These are phyloP conservation scores for Castanopsis chinensis DNA, from an alignment of 306 rosid genomes.

Conservation along the genomic window DNA sequence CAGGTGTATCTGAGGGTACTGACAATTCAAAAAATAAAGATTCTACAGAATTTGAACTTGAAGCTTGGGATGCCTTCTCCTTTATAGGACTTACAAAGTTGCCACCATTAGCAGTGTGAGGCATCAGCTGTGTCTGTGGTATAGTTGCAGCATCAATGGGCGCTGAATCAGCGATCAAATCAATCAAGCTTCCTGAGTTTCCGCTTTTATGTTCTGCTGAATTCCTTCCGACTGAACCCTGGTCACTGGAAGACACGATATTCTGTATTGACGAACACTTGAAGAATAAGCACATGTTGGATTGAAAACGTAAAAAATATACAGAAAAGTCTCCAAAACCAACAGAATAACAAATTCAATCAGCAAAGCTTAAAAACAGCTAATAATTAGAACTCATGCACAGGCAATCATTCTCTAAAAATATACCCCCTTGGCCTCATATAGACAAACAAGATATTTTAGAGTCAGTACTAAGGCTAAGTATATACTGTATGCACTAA, in stretches of 20 bases:
- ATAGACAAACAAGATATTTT: not conserved
- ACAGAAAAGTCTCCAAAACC: not conserved
- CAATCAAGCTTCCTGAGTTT: conserved; percentile 37
- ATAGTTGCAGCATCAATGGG: conserved; percentile 23
- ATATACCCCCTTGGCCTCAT: not conserved
- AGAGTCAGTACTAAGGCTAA: not conserved
- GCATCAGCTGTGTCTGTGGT: conserved; percentile 32
- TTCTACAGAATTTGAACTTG: conserved; percentile 40
- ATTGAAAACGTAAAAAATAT: not conserved
- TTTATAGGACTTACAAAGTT: conserved; percentile 35
- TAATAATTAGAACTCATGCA: not conserved
- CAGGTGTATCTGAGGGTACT: conserved; percentile 34
- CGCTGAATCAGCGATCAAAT: conserved; percentile 32
- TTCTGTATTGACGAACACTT: conserved; percentile 21
- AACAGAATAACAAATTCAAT: not conserved
- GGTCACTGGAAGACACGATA: conserved; percentile 25
- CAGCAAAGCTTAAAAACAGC: not conserved
- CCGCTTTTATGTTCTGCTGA: conserved; percentile 21
- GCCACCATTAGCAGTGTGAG: conserved; percentile 27
- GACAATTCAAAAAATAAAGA: conserved; percentile 59
- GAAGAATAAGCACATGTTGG: conserved; percentile 8
- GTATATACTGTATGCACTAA: not conserved
- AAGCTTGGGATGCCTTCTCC: conserved; percentile 32
- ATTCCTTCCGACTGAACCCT: conserved; percentile 25
- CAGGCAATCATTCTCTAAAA: not conserved